These are phyloP conservation scores for Ustilago trichophora DNA, from an alignment of 1,284 basidiomycete species.

Conservation along the genomic window DNA sequence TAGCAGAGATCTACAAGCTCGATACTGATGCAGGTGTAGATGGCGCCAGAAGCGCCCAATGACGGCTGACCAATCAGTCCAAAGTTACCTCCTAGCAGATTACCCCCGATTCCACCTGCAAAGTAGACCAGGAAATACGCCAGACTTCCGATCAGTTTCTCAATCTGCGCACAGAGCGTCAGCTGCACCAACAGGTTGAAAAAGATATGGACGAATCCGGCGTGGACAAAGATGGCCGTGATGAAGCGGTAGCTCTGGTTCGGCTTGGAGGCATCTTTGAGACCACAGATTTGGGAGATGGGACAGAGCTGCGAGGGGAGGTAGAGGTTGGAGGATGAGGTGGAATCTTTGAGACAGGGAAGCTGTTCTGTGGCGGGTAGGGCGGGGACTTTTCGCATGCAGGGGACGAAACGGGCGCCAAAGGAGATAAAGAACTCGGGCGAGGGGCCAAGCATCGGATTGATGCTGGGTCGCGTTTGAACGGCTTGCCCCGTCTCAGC, in stretches of 20 bases:
- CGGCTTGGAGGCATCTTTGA: slow-evolving; percentile 73
- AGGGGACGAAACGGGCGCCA: slow-evolving; percentile 87
- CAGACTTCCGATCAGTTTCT: slow-evolving; percentile 72
- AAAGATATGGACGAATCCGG: slow-evolving; percentile 82
- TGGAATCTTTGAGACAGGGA: slow-evolving; percentile 73
- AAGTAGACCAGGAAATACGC: slow-evolving; percentile 85
- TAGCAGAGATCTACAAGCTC: slow-evolving; percentile 82
- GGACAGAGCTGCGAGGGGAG: slow-evolving; percentile 72
- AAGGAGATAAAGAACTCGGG: slow-evolving; percentile 83
- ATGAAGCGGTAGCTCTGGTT: slow-evolving; percentile 85
- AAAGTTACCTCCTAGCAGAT: slow-evolving; percentile 82
- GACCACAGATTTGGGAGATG: slow-evolving; percentile 84
- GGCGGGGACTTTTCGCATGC: slow-evolving; percentile 75
- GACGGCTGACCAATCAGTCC: slow-evolving; percentile 86
- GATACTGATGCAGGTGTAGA: slow-evolving; percentile 89
- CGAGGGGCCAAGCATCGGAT: slow-evolving; percentile 91
- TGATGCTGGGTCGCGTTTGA: slow-evolving; percentile 75
- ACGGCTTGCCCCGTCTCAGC: slow-evolving; percentile 63
- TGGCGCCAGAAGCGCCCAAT: slow-evolving; percentile 88
- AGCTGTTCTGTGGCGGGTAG: slow-evolving; percentile 69
- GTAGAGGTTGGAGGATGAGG: slow-evolving; percentile 63
- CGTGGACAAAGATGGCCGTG: slow-evolving; percentile 78
- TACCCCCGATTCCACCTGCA: slow-evolving; percentile 84
- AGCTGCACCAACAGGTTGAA: slow-evolving; percentile 90
- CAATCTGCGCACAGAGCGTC: slow-evolving; percentile 79